These are phyloP conservation scores for Teratosphaeria zuluensis DNA, from an alignment of 2,329 filamentous ascomycete species.

Conservation along the genomic window DNA sequence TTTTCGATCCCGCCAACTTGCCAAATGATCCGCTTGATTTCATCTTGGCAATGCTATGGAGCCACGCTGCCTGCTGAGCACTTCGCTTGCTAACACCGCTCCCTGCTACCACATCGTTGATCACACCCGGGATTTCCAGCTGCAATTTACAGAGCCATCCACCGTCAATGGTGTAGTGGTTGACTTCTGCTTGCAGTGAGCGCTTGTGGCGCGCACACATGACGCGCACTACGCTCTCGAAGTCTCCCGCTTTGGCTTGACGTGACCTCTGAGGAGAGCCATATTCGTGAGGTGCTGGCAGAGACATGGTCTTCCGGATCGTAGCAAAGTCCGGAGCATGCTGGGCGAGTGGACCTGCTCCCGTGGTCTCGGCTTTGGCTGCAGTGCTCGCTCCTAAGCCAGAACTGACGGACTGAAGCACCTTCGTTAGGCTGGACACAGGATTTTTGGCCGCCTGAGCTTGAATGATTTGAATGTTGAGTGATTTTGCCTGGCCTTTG, in stretches of 20 bases:
- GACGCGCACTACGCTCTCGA: not conserved
- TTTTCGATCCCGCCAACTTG: not conserved
- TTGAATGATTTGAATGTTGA: not conserved
- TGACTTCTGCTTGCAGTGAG: not conserved
- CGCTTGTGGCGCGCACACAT: not conserved
- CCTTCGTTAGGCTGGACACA: not conserved
- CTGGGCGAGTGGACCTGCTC: not conserved
- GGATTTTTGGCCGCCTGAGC: not conserved
- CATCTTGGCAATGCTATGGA: constrained; percentile 8
- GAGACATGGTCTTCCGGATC: not conserved
- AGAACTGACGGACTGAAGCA: not conserved
- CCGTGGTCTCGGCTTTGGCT: not conserved
- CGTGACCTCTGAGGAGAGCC: not conserved
- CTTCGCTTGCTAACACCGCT: constrained; percentile 4
- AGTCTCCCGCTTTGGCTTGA: not conserved
- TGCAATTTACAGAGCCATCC: not conserved
- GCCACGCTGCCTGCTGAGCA: constrained; percentile 10
- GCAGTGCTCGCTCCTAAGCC: not conserved
- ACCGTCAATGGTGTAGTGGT: not conserved
- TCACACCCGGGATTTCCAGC: not conserved
- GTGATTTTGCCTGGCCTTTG: not conserved
- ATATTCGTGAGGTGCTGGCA: not conserved
- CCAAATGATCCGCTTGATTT: constrained; percentile 6
- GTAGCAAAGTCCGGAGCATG: not conserved
- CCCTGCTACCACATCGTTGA: constrained; percentile 1